Base-by-base conservation (phyloP, 768 basidiomycete species). In the Russula earlei region DNA sequence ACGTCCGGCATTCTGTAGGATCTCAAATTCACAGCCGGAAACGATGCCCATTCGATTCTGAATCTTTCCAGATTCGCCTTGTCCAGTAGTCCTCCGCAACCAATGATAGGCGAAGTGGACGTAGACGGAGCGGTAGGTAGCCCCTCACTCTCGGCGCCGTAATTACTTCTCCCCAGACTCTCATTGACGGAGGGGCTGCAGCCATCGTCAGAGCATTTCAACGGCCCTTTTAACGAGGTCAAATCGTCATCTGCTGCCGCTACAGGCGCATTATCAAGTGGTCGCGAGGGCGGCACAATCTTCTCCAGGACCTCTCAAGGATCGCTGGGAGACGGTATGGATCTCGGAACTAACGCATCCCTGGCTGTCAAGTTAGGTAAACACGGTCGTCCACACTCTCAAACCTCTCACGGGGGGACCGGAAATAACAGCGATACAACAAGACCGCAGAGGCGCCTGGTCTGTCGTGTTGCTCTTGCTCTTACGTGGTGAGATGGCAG, bases 391-490 rank as follows among this genome's bases (percentile, higher is more conserved):
- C 65, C 41, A 58, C 64, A 3, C 59, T 65, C 46, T 61, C 67
- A 50, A 63, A 65, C 56, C 79, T 20, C 88, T 34, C 60, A 58
- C 1, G 41, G 25, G 17, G 42, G 24, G 11, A 31, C 47, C 9
- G 52, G 22, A 44, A 49, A 19, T 33, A 31, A 22, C 19, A 44
- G 47, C 9, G 56, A 58, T 17, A 17, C 33, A 7, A 49, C 47
- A 31, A 54, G 52, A 22, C 47, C 56, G 1, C 47, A n/a, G 34
- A 58, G 46, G 47, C 52, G 52, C 25, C 47, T 17, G 36, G 57
- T 58, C 44, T 45, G 57, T 58, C n/a, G 7, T 34, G 20, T 49
- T 19, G 17, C 19, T 49, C 34, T 15, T 52, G n/a, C n/a, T n/a
- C n/a, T n/a, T n/a, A 4, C 27, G 27, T 29, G 14, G 7, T 17